Evolutionary conservation across 768 basidiomycete genomes (phyloP).

Genomic region (Hemileccinum impolitum): DNA sequence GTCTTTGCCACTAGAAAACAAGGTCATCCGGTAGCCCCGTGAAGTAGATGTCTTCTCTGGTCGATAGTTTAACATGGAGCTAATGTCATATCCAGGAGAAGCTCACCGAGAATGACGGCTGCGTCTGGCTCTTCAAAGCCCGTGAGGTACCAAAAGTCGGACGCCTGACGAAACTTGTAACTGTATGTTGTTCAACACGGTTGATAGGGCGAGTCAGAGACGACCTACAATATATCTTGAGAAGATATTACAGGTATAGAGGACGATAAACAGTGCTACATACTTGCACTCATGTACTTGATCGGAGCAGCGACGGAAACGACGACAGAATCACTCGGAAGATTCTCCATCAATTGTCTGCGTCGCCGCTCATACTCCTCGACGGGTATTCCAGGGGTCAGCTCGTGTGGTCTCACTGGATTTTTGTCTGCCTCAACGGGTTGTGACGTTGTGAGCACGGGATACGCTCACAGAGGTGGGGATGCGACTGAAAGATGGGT

Average conservation of each 20-base stretch:
- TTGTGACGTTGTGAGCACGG: conserved; percentile 1
- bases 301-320: conserved; percentile 75
- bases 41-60: conserved; percentile 68
- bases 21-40: conserved; percentile 80
- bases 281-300: conserved; percentile 84
- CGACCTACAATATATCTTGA: conserved; percentile 72
- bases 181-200: conserved; percentile 39
- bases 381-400: conserved; percentile 78
- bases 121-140: conserved; percentile 94
- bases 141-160: conserved; percentile 94
- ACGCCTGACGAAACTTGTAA: conserved; percentile 92
- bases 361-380: conserved; percentile 77
- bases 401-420: conserved; percentile 57
- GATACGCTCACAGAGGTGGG: conserved; percentile 62
- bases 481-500: conserved; percentile 73
- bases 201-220: conserved; percentile 1
- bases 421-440: conserved; percentile 2
- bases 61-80: neutral
- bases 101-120: conserved; percentile 74
- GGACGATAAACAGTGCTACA: conserved; percentile 30
- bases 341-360: conserved; percentile 60
- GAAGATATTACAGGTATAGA: conserved; percentile 13
- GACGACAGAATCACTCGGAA: conserved; percentile 73
- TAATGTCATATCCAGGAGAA: conserved; percentile 7
- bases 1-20: conserved; percentile 80